A percentile compares a stretch with the other conserved stretches of the same genome.
Evolutionary conservation across 352 stramenopile species (phyloP).

Genomic region (Phytophthora multivora): DNA sequence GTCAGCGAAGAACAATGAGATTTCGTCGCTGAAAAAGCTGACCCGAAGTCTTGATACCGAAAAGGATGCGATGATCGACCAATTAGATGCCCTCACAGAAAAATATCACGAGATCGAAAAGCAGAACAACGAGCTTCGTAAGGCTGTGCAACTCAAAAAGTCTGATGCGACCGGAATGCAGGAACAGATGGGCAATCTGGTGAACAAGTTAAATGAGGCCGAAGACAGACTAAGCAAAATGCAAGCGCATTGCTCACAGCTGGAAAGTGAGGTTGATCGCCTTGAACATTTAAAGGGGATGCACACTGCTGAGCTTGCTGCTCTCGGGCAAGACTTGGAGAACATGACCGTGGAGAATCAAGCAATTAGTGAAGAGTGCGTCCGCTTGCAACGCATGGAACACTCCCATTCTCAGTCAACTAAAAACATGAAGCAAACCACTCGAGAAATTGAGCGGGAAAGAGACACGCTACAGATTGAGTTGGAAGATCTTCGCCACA

Average conservation of each 20-base stretch:
- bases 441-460: slow-evolving; percentile 67
- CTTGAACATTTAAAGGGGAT: slow-evolving; percentile 71
- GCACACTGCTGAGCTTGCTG: slow-evolving; percentile 63
- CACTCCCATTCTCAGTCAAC: slow-evolving; percentile 58
- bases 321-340: slow-evolving; percentile 78
- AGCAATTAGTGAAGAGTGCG: slow-evolving; percentile 82
- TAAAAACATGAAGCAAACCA: slow-evolving; percentile 57
- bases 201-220: slow-evolving; percentile 59
- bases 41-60: slow-evolving; percentile 69
- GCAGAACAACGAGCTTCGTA: slow-evolving; percentile 48
- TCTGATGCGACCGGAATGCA: slow-evolving; percentile 48
- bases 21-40: slow-evolving; percentile 70
- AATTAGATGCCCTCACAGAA: slow-evolving; percentile 75
- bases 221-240: slow-evolving; percentile 55
- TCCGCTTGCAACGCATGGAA: slow-evolving; percentile 56
- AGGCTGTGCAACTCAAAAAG: slow-evolving; percentile 39
- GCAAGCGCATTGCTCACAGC: slow-evolving; percentile 40
- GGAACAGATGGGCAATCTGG: slow-evolving; percentile 58
- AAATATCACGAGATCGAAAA: slow-evolving; percentile 67
- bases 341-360: slow-evolving; percentile 91
- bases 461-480: slow-evolving; percentile 76
- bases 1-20: slow-evolving; percentile 46
- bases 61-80: slow-evolving; percentile 74
- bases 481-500: slow-evolving; percentile 74
- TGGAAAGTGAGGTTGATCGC: slow-evolving; percentile 62